Evolutionary conservation across 306 rosid species (phyloP).

Genomic region (Quercus rubra): DNA sequence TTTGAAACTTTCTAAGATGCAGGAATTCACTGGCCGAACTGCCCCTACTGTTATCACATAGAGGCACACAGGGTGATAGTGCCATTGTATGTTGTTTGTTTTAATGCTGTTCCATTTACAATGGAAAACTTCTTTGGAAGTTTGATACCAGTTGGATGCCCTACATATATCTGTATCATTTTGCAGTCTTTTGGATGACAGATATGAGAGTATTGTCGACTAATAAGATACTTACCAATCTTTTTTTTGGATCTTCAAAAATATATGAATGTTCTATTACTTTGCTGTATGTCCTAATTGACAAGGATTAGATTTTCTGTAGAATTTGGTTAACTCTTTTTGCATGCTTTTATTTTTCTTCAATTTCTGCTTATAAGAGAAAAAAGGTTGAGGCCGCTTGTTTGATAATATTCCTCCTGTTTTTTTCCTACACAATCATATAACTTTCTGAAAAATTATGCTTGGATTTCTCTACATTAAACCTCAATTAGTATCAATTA

Average conservation of each 20-base stretch:
- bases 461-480: too few species aligned
- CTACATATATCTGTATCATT: background rate
- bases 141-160: background rate
- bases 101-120: background rate
- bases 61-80: conserved; percentile 2
- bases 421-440: too few species aligned
- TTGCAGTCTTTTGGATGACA: background rate
- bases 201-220: background rate
- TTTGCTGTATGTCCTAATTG: background rate
- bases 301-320: background rate
- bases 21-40: conserved; percentile 87
- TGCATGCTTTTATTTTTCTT: too few species aligned
- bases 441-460: too few species aligned
- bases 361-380: too few species aligned
- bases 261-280: background rate
- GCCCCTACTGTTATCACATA: conserved; percentile 93
- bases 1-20: conserved; percentile 90
- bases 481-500: too few species aligned
- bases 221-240: background rate
- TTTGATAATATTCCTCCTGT: too few species aligned
- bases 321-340: background rate
- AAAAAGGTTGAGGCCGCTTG: too few species aligned
- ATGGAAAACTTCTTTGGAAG: background rate
- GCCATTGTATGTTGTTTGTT: conserved; percentile 8
- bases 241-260: conserved; percentile 2